Percentiles rank a stretch among this genome's conserved stretches.
Conservation (phyloP, 2,329 filamentous ascomycete genomes). For the Calonectria hongkongensis region DNA sequence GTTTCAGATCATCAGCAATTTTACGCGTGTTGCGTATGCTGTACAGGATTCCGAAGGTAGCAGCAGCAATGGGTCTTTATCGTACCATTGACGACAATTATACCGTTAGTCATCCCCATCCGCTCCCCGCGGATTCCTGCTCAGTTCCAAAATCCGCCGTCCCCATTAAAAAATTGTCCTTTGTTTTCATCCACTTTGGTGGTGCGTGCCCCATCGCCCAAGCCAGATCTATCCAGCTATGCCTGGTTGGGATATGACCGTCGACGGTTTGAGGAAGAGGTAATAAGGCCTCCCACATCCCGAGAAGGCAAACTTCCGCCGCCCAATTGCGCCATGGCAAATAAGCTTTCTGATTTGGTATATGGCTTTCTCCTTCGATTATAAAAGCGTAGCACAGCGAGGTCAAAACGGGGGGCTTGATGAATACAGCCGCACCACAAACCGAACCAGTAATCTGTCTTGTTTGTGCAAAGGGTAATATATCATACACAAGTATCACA, state of each 20-base stretch:
- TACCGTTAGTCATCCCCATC: neutral
- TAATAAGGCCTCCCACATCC: slow-evolving; percentile 4
- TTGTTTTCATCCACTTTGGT: neutral
- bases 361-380: neutral
- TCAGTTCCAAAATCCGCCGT: neutral
- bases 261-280: neutral
- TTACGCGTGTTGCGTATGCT: neutral
- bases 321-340: neutral
- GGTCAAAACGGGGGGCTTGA: too few species aligned
- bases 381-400: neutral
- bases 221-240: neutral
- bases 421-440: neutral
- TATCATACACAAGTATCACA: too few species aligned
- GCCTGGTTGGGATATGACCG: neutral
- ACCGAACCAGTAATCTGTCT: neutral
- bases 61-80: neutral
- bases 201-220: neutral
- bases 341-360: neutral
- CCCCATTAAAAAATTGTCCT: neutral
- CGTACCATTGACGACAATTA: neutral
- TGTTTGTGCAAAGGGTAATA: neutral
- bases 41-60: neutral
- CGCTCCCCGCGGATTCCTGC: slow-evolving; percentile 1
- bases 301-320: neutral
- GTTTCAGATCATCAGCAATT: neutral